phyloP scores from a whole-genome alignment of 371 early-diverging fungal species.

The Actinomucor elegans region DNA sequence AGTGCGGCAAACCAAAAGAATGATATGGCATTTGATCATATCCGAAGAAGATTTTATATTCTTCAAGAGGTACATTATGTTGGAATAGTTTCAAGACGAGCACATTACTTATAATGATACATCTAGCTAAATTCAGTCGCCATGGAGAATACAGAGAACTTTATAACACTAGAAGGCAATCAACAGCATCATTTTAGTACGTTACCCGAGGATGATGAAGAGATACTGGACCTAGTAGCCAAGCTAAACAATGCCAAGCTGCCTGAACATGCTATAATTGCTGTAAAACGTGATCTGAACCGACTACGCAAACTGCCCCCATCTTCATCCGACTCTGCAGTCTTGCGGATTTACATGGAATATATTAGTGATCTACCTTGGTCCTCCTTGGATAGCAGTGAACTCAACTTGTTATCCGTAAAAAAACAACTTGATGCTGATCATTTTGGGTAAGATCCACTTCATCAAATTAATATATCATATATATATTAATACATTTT shows the following conservation, averaged over 20 bases:
- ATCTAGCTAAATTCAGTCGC: not conserved
- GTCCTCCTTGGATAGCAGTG: constrained; percentile 37
- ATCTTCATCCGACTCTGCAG: constrained; percentile 74
- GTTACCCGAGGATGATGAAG: constrained; percentile 54
- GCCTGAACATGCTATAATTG: constrained; percentile 62
- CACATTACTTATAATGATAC: too few relatives aligned
- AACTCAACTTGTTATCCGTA: constrained; percentile 65
- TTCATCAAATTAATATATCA: not conserved
- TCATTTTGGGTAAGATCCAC: constrained; percentile 65
- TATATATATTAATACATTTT: not conserved
- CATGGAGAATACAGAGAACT: not conserved
- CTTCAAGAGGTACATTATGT: constrained; percentile 74
- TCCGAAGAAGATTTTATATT: constrained; percentile 78
- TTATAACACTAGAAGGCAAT: too few relatives aligned
- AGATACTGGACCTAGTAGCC: constrained; percentile 57
- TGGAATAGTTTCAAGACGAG: too few relatives aligned
- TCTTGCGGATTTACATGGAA: constrained; percentile 78
- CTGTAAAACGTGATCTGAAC: constrained; percentile 68
- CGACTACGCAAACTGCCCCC: constrained; percentile 73
- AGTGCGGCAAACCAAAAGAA: constrained; percentile 11
- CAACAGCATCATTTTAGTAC: not conserved
- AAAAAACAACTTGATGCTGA: constrained; percentile 69
- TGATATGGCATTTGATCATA: constrained; percentile 47
- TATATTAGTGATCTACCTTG: constrained; percentile 80
- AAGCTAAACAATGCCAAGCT: constrained; percentile 59